These are phyloP conservation scores for Podosphaera aphanis DNA, from an alignment of 2,329 filamentous ascomycete species.

Conservation along the genomic window DNA sequence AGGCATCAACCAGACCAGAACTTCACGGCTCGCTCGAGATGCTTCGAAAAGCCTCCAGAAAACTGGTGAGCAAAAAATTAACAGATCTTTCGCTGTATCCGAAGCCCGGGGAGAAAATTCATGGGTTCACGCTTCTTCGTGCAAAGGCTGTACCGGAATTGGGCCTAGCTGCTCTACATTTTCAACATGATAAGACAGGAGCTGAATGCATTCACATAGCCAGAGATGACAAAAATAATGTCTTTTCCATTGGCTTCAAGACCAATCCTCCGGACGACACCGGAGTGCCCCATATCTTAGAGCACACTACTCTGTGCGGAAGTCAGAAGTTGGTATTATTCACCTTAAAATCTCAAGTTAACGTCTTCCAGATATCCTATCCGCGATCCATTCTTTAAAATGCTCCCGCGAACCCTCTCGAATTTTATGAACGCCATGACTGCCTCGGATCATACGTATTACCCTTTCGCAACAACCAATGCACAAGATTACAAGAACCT, in stretches of 20 bases:
- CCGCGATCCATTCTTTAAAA: constrained; percentile 97
- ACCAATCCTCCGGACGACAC: constrained; percentile 94
- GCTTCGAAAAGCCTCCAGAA: constrained; percentile 26
- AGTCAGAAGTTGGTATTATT: constrained; percentile 50
- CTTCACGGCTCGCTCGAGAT: constrained; percentile 15
- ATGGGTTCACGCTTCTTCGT: constrained; percentile 79
- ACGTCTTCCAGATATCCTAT: constrained; percentile 56
- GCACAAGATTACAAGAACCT: constrained; percentile 86
- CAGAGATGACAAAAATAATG: constrained; percentile 92
- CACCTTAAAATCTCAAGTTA: background rate
- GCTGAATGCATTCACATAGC: constrained; percentile 92
- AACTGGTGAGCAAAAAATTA: constrained; percentile 35
- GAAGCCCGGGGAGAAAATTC: constrained; percentile 59
- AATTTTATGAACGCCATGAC: constrained; percentile 99
- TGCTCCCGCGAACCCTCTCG: constrained; percentile 90
- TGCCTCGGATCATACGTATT: constrained; percentile 85
- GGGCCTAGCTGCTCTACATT: constrained; percentile 69
- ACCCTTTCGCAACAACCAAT: constrained; percentile 95
- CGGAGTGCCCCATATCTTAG: constrained; percentile 85
- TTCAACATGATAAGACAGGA: constrained; percentile 85
- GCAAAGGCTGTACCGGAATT: constrained; percentile 86
- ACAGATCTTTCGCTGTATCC: constrained; percentile 57
- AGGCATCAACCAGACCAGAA: background rate
- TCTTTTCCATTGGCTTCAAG: constrained; percentile 98
- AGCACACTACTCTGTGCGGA: constrained; percentile 90